These are phyloP conservation scores for Cytospora mali DNA, from an alignment of 2,329 filamentous ascomycete genomes.

Conservation along the genomic window DNA sequence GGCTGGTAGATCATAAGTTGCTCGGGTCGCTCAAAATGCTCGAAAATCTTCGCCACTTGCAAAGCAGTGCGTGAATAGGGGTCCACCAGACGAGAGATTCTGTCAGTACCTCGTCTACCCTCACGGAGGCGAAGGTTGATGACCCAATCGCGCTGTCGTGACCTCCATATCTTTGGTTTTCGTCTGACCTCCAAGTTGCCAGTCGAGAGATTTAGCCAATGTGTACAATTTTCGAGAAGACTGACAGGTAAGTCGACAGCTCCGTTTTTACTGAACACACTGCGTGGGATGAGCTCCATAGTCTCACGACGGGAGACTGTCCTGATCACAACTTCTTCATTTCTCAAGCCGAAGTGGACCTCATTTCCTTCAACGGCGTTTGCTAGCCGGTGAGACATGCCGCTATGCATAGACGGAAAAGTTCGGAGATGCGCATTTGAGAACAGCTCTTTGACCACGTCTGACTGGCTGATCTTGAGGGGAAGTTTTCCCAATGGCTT, in stretches of 20 bases:
- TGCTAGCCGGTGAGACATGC: slow-evolving; percentile 53
- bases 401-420: slow-evolving; percentile 52
- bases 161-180: slow-evolving; percentile 39
- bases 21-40: slow-evolving; percentile 48
- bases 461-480: slow-evolving; percentile 47
- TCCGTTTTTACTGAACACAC: slow-evolving; percentile 33
- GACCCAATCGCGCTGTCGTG: slow-evolving; percentile 37
- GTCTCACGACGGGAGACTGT: slow-evolving; percentile 36
- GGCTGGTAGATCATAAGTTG: slow-evolving; percentile 53
- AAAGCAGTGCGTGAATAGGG: slow-evolving; percentile 46
- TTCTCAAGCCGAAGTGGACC: slow-evolving; percentile 58
- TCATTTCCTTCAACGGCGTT: slow-evolving; percentile 42
- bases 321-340: slow-evolving; percentile 45
- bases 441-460: slow-evolving; percentile 54
- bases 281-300: slow-evolving; percentile 40
- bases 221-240: slow-evolving; percentile 55
- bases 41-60: slow-evolving; percentile 48
- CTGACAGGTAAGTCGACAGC: slow-evolving; percentile 53
- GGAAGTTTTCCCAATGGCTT: slow-evolving; percentile 52
- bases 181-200: slow-evolving; percentile 54
- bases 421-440: slow-evolving; percentile 50
- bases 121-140: slow-evolving; percentile 35
- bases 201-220: slow-evolving; percentile 58
- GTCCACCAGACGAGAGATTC: slow-evolving; percentile 46
- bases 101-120: slow-evolving; percentile 27